A percentile compares a stretch with the other conserved stretches of the same genome.
Conservation (phyloP, 2,329 filamentous ascomycete species). For the Clarireedia monteithiana region DNA sequence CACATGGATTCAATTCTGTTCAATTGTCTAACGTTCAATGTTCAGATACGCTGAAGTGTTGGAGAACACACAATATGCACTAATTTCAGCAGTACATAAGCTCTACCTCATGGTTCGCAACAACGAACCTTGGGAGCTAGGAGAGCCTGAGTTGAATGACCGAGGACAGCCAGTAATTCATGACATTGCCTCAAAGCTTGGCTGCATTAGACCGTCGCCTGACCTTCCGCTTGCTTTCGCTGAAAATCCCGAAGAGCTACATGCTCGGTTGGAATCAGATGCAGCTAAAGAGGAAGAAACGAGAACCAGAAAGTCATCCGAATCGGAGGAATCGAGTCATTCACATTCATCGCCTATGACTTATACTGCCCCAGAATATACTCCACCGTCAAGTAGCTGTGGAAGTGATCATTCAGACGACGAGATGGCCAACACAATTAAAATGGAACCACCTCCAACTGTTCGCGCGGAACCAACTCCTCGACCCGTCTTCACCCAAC, state of each 20-base stretch:
- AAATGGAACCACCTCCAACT: neutral
- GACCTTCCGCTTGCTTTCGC: conserved; percentile 53
- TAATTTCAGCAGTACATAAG: conserved; percentile 58
- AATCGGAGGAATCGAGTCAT: conserved; percentile 14
- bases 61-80: conserved; percentile 56
- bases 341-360: conserved; percentile 17
- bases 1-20: neutral
- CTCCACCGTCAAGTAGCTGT: conserved; percentile 16
- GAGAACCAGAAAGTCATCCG: conserved; percentile 10
- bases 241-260: conserved; percentile 50
- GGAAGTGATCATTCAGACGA: conserved; percentile 23
- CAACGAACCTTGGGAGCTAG: conserved; percentile 50
- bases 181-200: conserved; percentile 56
- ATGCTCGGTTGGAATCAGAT: conserved; percentile 43
- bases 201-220: conserved; percentile 54
- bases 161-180: conserved; percentile 56
- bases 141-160: conserved; percentile 57
- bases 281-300: conserved; percentile 12
- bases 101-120: conserved; percentile 56
- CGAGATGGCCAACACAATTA: neutral
- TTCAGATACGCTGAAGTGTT: conserved; percentile 54
- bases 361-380: conserved; percentile 16
- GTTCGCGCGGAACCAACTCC: too few relatives aligned
- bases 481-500: neutral
- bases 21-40: conserved; percentile 1